Percentiles rank a stretch among this genome's conserved stretches.
Conservation (phyloP, 768 basidiomycete genomes). For the Suillus decipiens region DNA sequence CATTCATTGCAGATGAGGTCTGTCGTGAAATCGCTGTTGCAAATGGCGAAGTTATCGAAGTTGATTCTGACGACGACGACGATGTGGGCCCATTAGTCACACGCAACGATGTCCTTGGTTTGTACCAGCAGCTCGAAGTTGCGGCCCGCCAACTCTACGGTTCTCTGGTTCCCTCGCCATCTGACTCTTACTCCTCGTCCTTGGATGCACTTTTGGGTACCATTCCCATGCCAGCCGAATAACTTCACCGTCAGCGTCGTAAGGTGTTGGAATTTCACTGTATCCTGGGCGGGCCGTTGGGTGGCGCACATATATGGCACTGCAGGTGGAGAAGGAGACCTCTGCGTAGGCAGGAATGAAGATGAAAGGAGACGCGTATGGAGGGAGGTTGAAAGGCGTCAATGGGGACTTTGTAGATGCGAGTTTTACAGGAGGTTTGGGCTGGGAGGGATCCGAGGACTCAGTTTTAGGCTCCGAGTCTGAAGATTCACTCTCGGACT, state of each 20-base stretch:
- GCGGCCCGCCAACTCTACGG: slow-evolving; percentile 43
- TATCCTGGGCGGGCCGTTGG: slow-evolving; percentile 96
- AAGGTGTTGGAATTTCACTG: slow-evolving; percentile 94
- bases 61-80: too few species aligned
- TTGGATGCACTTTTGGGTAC: slow-evolving; percentile 73
- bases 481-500: slow-evolving; percentile 14
- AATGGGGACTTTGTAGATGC: background rate
- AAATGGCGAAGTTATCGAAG: too few species aligned
- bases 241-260: slow-evolving; percentile 92
- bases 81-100: too few species aligned
- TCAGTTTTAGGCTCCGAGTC: background rate
- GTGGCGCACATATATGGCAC: slow-evolving; percentile 90
- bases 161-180: slow-evolving; percentile 68
- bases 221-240: slow-evolving; percentile 96
- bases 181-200: slow-evolving; percentile 66
- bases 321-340: slow-evolving; percentile 84
- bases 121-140: too few species aligned
- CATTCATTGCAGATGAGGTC: too few species aligned
- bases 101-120: too few species aligned
- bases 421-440: slow-evolving; percentile 4
- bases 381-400: too few species aligned
- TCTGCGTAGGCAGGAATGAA: slow-evolving; percentile 57
- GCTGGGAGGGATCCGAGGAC: slow-evolving; percentile 1
- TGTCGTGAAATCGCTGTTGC: too few species aligned
- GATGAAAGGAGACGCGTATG: too few species aligned